phyloP scores from a whole-genome alignment of 805 yeast species.

The Metschnikowia henanensis region DNA sequence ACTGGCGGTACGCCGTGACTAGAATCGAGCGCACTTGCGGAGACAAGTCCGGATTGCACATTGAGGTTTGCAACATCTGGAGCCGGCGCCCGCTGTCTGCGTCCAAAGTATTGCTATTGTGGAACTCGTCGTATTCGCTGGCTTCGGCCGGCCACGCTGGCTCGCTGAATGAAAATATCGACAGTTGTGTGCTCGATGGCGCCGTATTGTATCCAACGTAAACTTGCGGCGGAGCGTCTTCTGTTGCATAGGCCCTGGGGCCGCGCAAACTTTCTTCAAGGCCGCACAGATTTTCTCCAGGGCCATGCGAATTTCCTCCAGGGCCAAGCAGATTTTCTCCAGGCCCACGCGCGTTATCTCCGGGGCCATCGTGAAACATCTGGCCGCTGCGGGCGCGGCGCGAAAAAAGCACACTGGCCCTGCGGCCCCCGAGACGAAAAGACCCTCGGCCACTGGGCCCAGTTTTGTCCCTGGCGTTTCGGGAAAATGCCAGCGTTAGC shows the following conservation, averaged over 20 bases:
- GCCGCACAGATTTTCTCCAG: background rate
- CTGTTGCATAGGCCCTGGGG: background rate
- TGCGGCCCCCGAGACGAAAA: background rate
- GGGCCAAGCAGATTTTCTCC: too few relatives aligned
- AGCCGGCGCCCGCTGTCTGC: conserved; percentile 16
- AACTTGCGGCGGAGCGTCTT: background rate
- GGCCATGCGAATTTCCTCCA: background rate
- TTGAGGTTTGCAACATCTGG: conserved; percentile 15
- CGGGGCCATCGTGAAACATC: background rate
- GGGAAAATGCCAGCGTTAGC: conserved; percentile 1
- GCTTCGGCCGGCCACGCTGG: conserved; percentile 5
- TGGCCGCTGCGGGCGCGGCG: too few relatives aligned
- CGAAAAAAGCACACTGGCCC: conserved; percentile 1
- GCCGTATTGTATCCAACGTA: background rate
- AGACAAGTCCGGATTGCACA: conserved; percentile 14
- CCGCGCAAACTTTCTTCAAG: background rate
- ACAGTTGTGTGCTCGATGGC: conserved; percentile 7
- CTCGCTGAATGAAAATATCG: conserved; percentile 5
- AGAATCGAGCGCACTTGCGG: conserved; percentile 14
- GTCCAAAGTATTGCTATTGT: conserved; percentile 11
- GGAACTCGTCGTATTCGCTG: conserved; percentile 7
- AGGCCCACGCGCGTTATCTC: background rate
- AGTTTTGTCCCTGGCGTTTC: background rate
- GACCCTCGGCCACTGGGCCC: background rate
- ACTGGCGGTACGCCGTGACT: conserved; percentile 14